phyloP scores from a whole-genome alignment of 2,329 filamentous ascomycete genomes.

The Pleurostoma richardsiae region DNA sequence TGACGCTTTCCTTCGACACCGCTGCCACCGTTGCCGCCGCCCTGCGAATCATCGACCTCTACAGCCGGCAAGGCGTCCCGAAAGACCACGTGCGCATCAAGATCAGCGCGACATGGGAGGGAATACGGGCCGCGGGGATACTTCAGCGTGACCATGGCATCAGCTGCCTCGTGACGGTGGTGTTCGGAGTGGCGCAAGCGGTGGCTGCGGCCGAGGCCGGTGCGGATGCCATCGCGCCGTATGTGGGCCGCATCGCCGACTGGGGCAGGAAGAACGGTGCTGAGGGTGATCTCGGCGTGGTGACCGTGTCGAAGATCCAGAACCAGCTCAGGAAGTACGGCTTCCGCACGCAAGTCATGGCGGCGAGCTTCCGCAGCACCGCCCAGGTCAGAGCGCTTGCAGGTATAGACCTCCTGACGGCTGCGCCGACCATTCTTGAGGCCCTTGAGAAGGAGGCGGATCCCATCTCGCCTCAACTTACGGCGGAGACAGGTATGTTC shows the following conservation, averaged over 20 bases:
- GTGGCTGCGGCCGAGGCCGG: constrained; percentile 71
- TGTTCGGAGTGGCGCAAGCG: constrained; percentile 72
- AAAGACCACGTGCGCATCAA: constrained; percentile 74
- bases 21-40: constrained; percentile 68
- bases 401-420: constrained; percentile 71
- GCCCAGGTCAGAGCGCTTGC: constrained; percentile 74
- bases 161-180: constrained; percentile 75
- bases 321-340: constrained; percentile 82
- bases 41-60: constrained; percentile 69
- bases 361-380: constrained; percentile 69
- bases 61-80: constrained; percentile 64
- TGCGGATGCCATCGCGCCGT: constrained; percentile 73
- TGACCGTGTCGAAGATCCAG: constrained; percentile 68
- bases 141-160: constrained; percentile 67
- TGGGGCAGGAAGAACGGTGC: constrained; percentile 71
- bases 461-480: constrained; percentile 67
- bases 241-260: constrained; percentile 74
- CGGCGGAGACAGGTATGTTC: constrained; percentile 44
- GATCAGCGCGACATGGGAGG: constrained; percentile 75
- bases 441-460: constrained; percentile 64
- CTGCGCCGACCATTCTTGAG: constrained; percentile 41
- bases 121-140: constrained; percentile 70
- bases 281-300: constrained; percentile 68
- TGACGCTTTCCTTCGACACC: constrained; percentile 68
- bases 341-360: constrained; percentile 79